A percentile compares a stretch with the other conserved stretches of the same genome.
phyloP scores from a whole-genome alignment of 352 stramenopile species.

The Saprolegnia diclina region DNA sequence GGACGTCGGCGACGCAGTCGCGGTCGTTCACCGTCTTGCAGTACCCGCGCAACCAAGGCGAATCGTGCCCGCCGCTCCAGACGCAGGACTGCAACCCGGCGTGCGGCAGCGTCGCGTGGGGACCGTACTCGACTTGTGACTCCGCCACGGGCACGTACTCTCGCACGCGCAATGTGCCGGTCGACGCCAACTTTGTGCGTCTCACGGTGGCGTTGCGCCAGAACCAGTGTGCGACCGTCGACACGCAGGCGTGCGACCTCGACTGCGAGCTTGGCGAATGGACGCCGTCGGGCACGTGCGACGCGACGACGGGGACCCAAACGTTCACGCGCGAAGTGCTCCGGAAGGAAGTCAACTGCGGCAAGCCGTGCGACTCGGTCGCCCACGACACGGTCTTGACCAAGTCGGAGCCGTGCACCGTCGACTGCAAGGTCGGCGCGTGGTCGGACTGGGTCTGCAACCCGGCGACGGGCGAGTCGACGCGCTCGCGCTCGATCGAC shows the following conservation, averaged over 20 bases:
- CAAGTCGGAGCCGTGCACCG: constrained; percentile 10
- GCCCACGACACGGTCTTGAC: constrained; percentile 7
- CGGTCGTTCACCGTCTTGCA: neutral
- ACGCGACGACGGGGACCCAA: neutral
- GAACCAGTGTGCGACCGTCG: neutral
- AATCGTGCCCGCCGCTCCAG: neutral
- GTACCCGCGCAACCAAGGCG: neutral
- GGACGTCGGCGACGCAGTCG: neutral
- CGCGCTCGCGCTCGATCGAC: neutral
- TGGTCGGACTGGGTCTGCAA: constrained; percentile 9
- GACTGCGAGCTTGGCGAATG: constrained; percentile 9
- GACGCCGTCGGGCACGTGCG: neutral
- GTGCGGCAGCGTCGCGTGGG: constrained; percentile 6
- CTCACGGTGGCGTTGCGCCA: neutral
- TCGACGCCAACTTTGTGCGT: constrained; percentile 7
- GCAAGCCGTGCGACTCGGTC: constrained; percentile 19
- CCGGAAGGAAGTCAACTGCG: constrained; percentile 11
- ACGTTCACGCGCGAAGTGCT: neutral
- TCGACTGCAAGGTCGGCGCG: neutral
- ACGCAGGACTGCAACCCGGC: constrained; percentile 9
- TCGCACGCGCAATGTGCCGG: constrained; percentile 7
- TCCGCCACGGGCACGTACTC: neutral
- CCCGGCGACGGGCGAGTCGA: neutral
- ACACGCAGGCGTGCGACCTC: constrained; percentile 10
- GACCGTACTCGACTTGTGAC: neutral